Evolutionary conservation across 805 yeast genomes (phyloP), one percentile per base, ranked within the genome.

Genomic region (Kodamaea jinghongensis): DNA sequence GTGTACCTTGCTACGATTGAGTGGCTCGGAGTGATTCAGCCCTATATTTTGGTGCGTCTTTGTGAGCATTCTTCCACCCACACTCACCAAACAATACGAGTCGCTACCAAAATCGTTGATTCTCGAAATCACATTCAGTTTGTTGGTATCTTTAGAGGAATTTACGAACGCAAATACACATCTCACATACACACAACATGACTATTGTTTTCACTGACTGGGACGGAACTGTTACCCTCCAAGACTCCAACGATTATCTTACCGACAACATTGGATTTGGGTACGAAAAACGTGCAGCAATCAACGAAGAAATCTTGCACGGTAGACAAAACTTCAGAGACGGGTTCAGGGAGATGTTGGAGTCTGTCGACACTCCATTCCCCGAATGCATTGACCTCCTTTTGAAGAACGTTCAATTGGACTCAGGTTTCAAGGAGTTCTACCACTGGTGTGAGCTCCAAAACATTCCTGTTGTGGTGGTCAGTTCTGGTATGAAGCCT

Each of bases 141-240:
- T n/a, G n/a, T n/a, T n/a, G n/a, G n/a, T n/a, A n/a, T n/a, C n/a
- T n/a, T n/a, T n/a, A n/a, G n/a, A n/a, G n/a, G n/a, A n/a, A n/a
- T n/a, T n/a, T n/a, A n/a, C n/a, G n/a, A n/a, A n/a, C n/a, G n/a
- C n/a, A 20, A 5, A 20, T 8, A 20, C 23, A 20, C 23, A 5
- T 6, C 23, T 6, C 23, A 20, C 23, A n/a, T 8, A 20, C 23
- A 20, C 23, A 20, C 23, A n/a, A 4, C n/a, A 37, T 37, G 40
- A 91, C 95, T 34, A 88, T 93, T 54, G 84, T 93, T 31, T 93
- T 93, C 71, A 86, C 97, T 31, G 99, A 93, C 62, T 93, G 95
- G 79, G 99, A 93, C 60, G 99, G 99, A 20, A 93, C 99, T 2
- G 93, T 93, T 48, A 93, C 99, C 9, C 68, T 86, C 44, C 95